Percentiles rank a stretch among this genome's conserved stretches.
Evolutionary conservation across 2,329 filamentous ascomycete species (phyloP).

Genomic region (Colletotrichum sp.): DNA sequence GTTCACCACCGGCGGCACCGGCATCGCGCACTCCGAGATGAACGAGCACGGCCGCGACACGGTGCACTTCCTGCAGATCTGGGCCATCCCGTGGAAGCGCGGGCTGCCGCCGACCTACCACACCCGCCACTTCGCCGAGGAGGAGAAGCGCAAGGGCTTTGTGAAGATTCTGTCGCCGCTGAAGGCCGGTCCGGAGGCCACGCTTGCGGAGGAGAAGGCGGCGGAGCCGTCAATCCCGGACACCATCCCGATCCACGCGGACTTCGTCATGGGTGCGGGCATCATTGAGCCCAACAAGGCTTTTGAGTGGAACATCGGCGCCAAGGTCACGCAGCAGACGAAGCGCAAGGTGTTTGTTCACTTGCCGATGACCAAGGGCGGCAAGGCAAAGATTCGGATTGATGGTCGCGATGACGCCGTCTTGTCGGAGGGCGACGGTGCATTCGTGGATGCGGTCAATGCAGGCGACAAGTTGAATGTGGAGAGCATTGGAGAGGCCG

Average conservation of each 20-base stretch:
- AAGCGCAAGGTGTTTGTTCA: constrained; percentile 82
- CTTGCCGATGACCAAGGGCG: constrained; percentile 79
- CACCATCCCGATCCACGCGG: constrained; percentile 85
- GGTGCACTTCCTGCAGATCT: constrained; percentile 89
- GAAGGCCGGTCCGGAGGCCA: constrained; percentile 68
- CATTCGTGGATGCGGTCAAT: constrained; percentile 71
- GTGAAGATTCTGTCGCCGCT: constrained; percentile 79
- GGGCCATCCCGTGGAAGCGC: constrained; percentile 79
- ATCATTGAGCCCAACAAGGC: constrained; percentile 69
- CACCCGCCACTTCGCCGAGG: constrained; percentile 75
- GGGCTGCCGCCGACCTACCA: constrained; percentile 79
- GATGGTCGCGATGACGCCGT: constrained; percentile 70
- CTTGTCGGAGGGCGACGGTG: constrained; percentile 80
- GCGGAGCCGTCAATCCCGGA: constrained; percentile 65
- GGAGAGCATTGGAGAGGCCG: constrained; percentile 71
- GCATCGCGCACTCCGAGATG: constrained; percentile 81
- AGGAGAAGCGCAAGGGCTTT: constrained; percentile 72
- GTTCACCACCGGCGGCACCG: constrained; percentile 86
- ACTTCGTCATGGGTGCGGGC: constrained; percentile 82
- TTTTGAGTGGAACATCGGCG: constrained; percentile 78
- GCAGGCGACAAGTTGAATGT: constrained; percentile 68
- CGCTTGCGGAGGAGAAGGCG: constrained; percentile 65
- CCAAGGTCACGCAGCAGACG: constrained; percentile 50
- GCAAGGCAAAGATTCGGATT: constrained; percentile 73
- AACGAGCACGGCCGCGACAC: constrained; percentile 75